These are phyloP conservation scores for Dictyostelium brefeldianum DNA, from an alignment of 78 protist species.

Conservation along the genomic window DNA sequence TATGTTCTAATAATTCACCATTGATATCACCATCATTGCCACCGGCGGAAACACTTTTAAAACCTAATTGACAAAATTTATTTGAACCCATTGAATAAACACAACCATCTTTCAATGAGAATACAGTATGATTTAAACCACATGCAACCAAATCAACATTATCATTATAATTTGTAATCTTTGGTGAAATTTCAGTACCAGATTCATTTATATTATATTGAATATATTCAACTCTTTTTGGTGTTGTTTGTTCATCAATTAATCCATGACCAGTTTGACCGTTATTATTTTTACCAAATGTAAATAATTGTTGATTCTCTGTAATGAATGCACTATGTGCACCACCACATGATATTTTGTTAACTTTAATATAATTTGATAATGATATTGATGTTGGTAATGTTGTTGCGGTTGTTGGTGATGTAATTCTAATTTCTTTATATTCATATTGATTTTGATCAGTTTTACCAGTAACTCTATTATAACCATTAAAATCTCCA, in stretches of 20 bases:
- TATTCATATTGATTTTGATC: neutral
- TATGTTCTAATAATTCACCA: neutral
- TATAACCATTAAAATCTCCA: neutral
- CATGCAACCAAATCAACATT: slow-evolving; percentile 57
- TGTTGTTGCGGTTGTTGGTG: neutral
- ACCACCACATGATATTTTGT: slow-evolving; percentile 31
- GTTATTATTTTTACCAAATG: slow-evolving; percentile 71
- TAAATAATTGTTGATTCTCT: slow-evolving; percentile 29
- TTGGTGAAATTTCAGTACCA: neutral
- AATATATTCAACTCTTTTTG: slow-evolving; percentile 15
- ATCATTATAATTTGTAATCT: neutral
- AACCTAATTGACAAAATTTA: slow-evolving; percentile 15
- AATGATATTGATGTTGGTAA: neutral
- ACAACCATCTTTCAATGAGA: slow-evolving; percentile 26
- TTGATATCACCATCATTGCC: neutral
- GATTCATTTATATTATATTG: neutral
- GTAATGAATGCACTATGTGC: slow-evolving; percentile 59
- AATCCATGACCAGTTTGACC: slow-evolving; percentile 67
- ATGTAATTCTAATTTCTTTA: neutral
- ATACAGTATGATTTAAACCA: slow-evolving; percentile 62
- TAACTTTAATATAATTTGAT: neutral
- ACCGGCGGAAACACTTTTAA: neutral
- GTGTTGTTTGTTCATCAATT: neutral
- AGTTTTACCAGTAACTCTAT: neutral
- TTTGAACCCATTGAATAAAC: slow-evolving; percentile 40